Conservation (phyloP, 2,329 filamentous ascomycete species). For the Monosporascus sp. region DNA sequence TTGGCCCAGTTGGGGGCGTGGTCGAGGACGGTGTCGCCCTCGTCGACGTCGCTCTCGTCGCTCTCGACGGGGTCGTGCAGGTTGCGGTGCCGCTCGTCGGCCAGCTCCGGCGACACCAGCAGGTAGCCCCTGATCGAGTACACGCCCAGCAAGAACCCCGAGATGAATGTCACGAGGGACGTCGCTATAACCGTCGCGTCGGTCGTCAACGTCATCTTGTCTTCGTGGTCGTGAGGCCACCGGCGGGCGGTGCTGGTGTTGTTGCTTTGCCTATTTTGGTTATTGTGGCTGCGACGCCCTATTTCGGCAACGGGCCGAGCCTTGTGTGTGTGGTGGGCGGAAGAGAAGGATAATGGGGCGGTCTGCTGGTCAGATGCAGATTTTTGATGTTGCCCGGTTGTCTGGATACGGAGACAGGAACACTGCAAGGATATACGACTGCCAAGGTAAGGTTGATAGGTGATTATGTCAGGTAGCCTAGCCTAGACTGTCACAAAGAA, state of each 20-base stretch:
- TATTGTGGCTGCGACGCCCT: background rate
- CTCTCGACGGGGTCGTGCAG: conserved; percentile 58
- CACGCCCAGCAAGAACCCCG: conserved; percentile 77
- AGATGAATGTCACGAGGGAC: conserved; percentile 65
- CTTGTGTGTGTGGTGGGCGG: too few species aligned
- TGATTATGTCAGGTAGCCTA: background rate
- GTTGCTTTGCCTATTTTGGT: background rate
- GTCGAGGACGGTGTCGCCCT: conserved; percentile 53
- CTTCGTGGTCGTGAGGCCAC: background rate
- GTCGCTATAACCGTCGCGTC: conserved; percentile 65
- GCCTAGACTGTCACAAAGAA: background rate
- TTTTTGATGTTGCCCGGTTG: too few species aligned
- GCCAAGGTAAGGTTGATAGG: background rate
- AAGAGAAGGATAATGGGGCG: too few species aligned
- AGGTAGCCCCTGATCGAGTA: conserved; percentile 61
- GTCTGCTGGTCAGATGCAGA: too few species aligned
- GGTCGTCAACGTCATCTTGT: conserved; percentile 26
- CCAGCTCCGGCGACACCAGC: conserved; percentile 46
- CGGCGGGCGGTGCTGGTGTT: background rate
- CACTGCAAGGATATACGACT: too few species aligned
- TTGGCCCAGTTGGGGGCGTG: conserved; percentile 65
- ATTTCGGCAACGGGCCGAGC: too few species aligned
- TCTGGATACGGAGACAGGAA: too few species aligned
- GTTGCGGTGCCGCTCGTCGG: conserved; percentile 50
- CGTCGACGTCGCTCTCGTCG: conserved; percentile 63